Base-by-base conservation (phyloP, 495 filamentous ascomycete species). In the Terfezia claveryi region DNA sequence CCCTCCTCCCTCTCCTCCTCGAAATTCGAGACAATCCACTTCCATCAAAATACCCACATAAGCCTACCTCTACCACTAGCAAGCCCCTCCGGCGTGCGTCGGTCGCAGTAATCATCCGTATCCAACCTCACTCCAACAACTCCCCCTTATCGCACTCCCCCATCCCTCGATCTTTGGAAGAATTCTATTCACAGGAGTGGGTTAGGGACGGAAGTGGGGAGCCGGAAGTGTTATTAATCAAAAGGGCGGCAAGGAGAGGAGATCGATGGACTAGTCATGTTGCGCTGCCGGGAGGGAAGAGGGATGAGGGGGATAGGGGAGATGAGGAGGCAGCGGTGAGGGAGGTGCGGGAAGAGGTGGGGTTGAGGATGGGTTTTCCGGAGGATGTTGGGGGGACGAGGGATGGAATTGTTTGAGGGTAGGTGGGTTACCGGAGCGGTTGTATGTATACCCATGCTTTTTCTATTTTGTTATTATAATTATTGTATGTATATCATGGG, bases 261-360 rank as follows among this genome's bases (percentile, higher is more conserved):
- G 83, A 88, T 66, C 71, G 81, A 52, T 88, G 83, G 83, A 83
- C 76, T 0, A 76, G 79, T 46, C 82, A 87, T 71, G 76, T 85
- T 54, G 83, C 83, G 0, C 68, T 87, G 4, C 83, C 83, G 0
- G 83, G 83, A 23, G 83, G 83, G 4, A 81, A 79, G 59, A 67
- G 79, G 59, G 83, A 88, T 58, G 75, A 77, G 0, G 75, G 75
- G 52, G 83, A 88, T 71, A 72, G 60, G 36, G 70, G 78, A 61
- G 83, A 87, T 63, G 65, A 70, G 57, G 75, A 73, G 23, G 76
- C 80, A 17, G 82, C 83, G 11, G 70, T 84, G 37, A 69, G 83
- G 54, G 83, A 88, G 61, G 76, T 80, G 4, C 66, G 66, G 52
- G 83, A 88, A 63, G 83, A 88, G 61, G 80, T 84, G 49, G 83